Conservation (phyloP, 2,329 filamentous ascomycete genomes). For the Rugonectria rugulosa region DNA sequence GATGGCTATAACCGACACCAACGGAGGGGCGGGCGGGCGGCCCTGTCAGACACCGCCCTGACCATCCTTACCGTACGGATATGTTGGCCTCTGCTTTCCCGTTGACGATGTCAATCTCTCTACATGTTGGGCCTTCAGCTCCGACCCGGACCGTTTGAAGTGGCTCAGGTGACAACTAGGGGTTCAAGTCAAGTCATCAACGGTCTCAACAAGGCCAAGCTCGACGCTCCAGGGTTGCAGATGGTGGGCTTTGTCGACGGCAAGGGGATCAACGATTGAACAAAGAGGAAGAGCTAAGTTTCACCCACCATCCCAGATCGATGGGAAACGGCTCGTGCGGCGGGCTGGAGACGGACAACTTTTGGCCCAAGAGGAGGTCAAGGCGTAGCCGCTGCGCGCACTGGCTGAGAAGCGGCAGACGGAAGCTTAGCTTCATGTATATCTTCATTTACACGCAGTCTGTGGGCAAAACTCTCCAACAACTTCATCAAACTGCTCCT, state of each 20-base stretch:
- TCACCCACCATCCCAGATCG: slow-evolving; percentile 4
- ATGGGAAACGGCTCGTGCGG: slow-evolving; percentile 3
- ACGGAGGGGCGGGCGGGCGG: not conserved
- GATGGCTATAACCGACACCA: not conserved
- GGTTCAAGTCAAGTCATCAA: not conserved
- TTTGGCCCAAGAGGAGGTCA: slow-evolving; percentile 1
- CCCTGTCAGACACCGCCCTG: slow-evolving; percentile 13
- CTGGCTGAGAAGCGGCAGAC: not conserved
- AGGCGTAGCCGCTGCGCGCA: not conserved
- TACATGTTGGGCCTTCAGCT: slow-evolving; percentile 5
- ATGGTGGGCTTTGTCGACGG: slow-evolving; percentile 8
- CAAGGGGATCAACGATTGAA: not conserved
- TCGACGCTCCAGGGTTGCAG: not conserved
- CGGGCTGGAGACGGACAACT: not conserved
- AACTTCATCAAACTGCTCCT: not conserved
- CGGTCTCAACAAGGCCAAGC: not conserved
- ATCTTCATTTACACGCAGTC: slow-evolving; percentile 7
- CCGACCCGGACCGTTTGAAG: slow-evolving; percentile 1
- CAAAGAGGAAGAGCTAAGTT: not conserved
- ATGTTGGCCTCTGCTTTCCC: slow-evolving; percentile 7
- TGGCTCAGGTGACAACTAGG: slow-evolving; percentile 10
- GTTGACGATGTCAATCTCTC: slow-evolving; percentile 2
- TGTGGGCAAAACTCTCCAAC: not conserved
- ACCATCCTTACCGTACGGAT: no score
- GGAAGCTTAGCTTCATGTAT: not conserved